Evolutionary conservation across 345 rosid genomes (phyloP).

Genomic region (Viola odorata): DNA sequence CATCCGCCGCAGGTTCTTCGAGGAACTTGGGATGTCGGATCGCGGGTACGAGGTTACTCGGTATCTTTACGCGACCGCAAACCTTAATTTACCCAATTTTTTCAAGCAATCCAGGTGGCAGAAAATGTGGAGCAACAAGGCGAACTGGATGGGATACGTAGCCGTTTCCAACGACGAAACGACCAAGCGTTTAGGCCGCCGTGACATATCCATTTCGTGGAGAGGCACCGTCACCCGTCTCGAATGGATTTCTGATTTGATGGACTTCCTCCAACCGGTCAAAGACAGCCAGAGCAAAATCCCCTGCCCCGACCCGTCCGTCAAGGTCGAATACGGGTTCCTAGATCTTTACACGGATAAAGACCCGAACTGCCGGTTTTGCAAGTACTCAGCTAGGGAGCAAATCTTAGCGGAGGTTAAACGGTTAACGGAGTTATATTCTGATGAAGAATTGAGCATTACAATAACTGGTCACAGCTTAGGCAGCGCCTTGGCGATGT

Average conservation of each 20-base stretch:
- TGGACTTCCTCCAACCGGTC: constrained; percentile 60
- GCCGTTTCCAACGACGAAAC: constrained; percentile 63
- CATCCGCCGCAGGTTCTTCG: constrained; percentile 46
- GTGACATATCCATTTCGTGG: constrained; percentile 68
- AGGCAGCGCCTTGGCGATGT: constrained; percentile 68
- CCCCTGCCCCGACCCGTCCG: constrained; percentile 61
- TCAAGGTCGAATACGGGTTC: constrained; percentile 80
- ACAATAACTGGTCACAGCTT: constrained; percentile 80
- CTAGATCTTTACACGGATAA: constrained; percentile 69
- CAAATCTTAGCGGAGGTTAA: constrained; percentile 60
- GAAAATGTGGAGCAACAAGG: constrained; percentile 74
- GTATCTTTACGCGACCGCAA: constrained; percentile 68
- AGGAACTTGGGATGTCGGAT: constrained; percentile 36
- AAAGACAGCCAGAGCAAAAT: constrained; percentile 27
- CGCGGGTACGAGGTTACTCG: constrained; percentile 59
- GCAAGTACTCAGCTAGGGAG: constrained; percentile 67
- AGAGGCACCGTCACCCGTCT: constrained; percentile 75
- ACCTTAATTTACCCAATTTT: constrained; percentile 69
- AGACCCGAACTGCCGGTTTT: constrained; percentile 49
- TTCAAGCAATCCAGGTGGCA: constrained; percentile 84
- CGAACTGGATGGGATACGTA: constrained; percentile 86
- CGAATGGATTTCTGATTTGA: constrained; percentile 74
- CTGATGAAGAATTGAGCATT: constrained; percentile 53
- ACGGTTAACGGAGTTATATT: constrained; percentile 37
- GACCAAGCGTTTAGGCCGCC: constrained; percentile 49